Base-by-base conservation (phyloP, 225 moss, liverwort and hornwort species). In the Anthoceros angustus region DNA sequence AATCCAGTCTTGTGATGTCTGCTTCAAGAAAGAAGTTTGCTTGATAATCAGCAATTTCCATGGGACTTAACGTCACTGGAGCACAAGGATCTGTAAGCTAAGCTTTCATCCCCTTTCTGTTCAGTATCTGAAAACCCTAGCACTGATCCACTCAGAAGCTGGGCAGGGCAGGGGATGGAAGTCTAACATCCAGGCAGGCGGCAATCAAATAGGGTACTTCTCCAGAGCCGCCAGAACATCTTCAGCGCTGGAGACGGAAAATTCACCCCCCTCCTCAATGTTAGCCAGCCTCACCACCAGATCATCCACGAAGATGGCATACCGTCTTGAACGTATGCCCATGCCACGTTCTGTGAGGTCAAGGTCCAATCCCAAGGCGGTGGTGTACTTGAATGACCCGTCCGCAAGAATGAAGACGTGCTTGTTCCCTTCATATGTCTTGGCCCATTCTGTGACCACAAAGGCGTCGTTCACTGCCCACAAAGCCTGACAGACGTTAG, bases 381-480 rank as follows among this genome's bases (percentile, higher is more conserved):
- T 90, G 0, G 89, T 93, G 69, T 87, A 87, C 8, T 73, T 80
- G 7, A 86, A 84, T 0, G 89, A 93, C 0, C 87, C 87, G 39
- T 93, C 89, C 2, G 84, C 84, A 23, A 87, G 60, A 62, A 89
- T 90, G 70, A 75, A 41, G 8, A 90, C 73, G 14, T 78, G 60
- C 2, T 78, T 80, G 4, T 78, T 84, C 25, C 75, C 86, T 0
- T 68, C 67, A 49, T 74, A 93, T 7, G 84, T 84, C 74, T 83
- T 89, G 25, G 89, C 89, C 93, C 88, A 88, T 63, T 88, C 92
- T 43, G 80, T 84, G 42, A 84, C 79, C 6, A 86, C 88, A 61
- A 86, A 92, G 3, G 88, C 88, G 23, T 92, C 92, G 39, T 92
- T 88, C 41, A 86, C 86, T 86, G 81, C 74, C 77, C 18, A 62